Evolutionary conservation across 345 rosid genomes (phyloP), one percentile per base, ranked within the genome.

Genomic region (Ailanthus altissimus): DNA sequence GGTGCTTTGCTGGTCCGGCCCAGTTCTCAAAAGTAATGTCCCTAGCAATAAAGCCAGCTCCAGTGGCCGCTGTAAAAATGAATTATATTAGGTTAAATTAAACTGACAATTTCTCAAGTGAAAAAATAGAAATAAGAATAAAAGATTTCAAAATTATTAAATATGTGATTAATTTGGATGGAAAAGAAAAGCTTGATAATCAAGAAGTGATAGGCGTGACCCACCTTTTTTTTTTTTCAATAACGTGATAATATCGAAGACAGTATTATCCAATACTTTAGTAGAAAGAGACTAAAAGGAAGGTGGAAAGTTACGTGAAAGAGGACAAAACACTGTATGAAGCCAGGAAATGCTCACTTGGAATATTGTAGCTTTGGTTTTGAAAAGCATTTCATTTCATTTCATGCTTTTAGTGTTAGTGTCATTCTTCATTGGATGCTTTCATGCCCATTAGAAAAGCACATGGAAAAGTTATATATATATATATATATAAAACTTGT

Each of bases 1-100:
- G 99, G 80, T 93, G 98, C 90, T 91, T 96, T 0, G 75, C 83
- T 0, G 99, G 95, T 36, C 99, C 99, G 0, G 99, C 99, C 81
- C 81, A 90, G 47, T 96, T 96, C 85, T 89, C 84, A 46, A 96
- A 96, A 26, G 99, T 91, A 25, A 96, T 91, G 93, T 92, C 99
- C 25, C 97, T 86, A 8, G 95, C 99, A 6, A 96, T 92, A 65
- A 96, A 96, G 0, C 99, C 99, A 5, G 97, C 85, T 64, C 99
- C 99, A 0, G 92, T 89, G 8, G 98, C 98, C 5, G 99, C 99
- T 96, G 85, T 18, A 3, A 15, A 62, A 20, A 10, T 1, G 38
- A 32, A 32, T 32, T 53, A n/a, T n/a, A n/a, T n/a, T n/a, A n/a
- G n/a, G n/a, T n/a, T n/a, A n/a, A n/a, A n/a, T n/a, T n/a, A n/a